phyloP scores from a whole-genome alignment of 2,329 filamentous ascomycete genomes.

The Sporothrix euskadiensis region DNA sequence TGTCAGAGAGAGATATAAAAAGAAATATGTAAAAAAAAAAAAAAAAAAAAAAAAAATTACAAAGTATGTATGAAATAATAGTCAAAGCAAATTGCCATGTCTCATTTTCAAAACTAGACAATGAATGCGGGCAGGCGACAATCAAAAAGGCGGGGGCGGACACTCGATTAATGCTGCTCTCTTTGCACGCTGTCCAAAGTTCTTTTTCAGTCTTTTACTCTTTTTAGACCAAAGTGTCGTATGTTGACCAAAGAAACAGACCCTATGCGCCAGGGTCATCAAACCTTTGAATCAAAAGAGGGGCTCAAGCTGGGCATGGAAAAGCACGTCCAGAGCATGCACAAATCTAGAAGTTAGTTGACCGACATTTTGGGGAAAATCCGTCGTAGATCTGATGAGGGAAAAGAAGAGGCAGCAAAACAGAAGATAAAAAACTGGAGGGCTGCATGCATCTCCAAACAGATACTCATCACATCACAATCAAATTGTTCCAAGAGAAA shows the following conservation, averaged over 20 bases:
- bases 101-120: not conserved
- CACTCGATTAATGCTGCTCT: not conserved
- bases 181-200: not conserved
- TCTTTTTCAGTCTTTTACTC: not conserved
- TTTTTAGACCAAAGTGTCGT: not conserved
- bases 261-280: not conserved
- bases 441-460: not conserved
- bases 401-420: not conserved
- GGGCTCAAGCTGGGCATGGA: not conserved
- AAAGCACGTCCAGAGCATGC: not conserved
- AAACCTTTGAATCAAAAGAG: not conserved
- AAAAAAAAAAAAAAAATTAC: not conserved
- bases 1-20: not conserved
- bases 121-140: not conserved
- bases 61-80: not conserved
- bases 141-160: slow-evolving; percentile 9
- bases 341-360: not conserved
- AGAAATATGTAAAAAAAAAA: not conserved
- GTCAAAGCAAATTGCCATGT: not conserved
- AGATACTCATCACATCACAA: not conserved
- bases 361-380: not conserved
- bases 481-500: not conserved
- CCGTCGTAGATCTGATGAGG: too few species aligned
- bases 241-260: not conserved
- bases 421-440: not conserved